Evolutionary conservation across 176 grass and related monocot genomes (phyloP).

Genomic region (Guadua angustifolia): DNA sequence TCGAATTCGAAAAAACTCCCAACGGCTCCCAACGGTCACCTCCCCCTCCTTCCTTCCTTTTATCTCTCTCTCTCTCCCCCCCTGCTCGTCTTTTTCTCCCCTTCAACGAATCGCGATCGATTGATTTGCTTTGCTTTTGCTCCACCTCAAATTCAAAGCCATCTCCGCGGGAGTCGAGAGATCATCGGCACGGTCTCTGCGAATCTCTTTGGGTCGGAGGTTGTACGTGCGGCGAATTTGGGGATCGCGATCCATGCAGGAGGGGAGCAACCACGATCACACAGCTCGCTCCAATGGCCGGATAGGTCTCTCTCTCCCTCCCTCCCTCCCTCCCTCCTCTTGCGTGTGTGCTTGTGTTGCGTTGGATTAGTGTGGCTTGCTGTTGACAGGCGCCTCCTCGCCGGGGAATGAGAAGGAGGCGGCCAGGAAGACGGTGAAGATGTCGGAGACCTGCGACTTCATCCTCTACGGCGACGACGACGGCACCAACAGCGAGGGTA

Average conservation of each 20-base stretch:
- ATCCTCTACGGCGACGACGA: constrained; percentile 7
- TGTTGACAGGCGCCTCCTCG: neutral
- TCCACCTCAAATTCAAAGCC: neutral
- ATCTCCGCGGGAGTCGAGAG: neutral
- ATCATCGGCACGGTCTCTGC: neutral
- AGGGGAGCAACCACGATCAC: neutral
- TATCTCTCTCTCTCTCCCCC: neutral
- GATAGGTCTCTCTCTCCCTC: neutral
- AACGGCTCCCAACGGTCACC: no score
- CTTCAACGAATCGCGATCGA: neutral
- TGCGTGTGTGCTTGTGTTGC: neutral
- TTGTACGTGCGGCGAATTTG: neutral
- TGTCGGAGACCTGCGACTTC: constrained; percentile 48
- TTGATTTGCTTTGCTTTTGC: neutral
- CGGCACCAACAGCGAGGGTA: constrained; percentile 7
- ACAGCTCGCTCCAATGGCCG: neutral
- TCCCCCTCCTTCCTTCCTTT: neutral
- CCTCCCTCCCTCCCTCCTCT: no score
- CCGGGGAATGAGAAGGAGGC: neutral
- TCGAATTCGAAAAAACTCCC: no score
- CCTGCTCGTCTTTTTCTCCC: neutral
- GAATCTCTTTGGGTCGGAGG: neutral
- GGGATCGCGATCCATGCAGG: neutral
- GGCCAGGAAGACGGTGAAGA: constrained; percentile 49
- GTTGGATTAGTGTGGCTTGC: neutral